Evolutionary conservation across 1,284 basidiomycete genomes (phyloP), one percentile per base, ranked within the genome.

Genomic region (Pascua guehoae): DNA sequence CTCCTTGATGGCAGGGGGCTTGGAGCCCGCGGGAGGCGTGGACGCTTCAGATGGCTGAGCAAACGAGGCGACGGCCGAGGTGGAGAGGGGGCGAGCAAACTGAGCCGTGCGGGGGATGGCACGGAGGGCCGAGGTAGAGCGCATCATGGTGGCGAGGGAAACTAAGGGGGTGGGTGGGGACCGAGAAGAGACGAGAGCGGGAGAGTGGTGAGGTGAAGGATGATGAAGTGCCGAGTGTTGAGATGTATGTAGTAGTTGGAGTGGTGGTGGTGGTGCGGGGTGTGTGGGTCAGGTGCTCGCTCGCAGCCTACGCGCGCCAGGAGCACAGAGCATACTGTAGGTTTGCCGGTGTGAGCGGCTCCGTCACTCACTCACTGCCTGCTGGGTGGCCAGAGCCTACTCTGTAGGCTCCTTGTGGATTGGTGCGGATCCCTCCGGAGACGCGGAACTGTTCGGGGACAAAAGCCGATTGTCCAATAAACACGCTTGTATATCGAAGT

Each of bases 1-100:
- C 78, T 89, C 87, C 81, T 96, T 96, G 61, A 80, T 76, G 60
- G 80, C 62, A 41, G 79, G 74, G 43, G 72, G 65, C 68, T 79
- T 79, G n/a, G 51, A 15, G 47, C 52, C 46, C 17, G 57, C 50
- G 16, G 70, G 65, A 7, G 72, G 67, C 9, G 69, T 65, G 11
- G 65, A 61, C 2, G 66, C 54, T 24, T 64, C 55, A 47, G 57
- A 51, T 41, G 63, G 69, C 60, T 66, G 65, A 53, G 71, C 73
- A 48, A 72, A 68, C 37, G 52, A 55, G 18, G 63, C 56, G 39
- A 53, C 49, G 17, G 70, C 65, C 42, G 63, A 64, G 41, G 69
- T 62, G 38, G 69, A 67, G 66, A 72, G 65, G 56, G 66, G 57
- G 56, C 68, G 59, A 39, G 56, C 46, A 47, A 51, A 38, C 42